These are phyloP conservation scores for Cercospora beticola DNA, from an alignment of 2,329 filamentous ascomycete genomes.

Conservation along the genomic window DNA sequence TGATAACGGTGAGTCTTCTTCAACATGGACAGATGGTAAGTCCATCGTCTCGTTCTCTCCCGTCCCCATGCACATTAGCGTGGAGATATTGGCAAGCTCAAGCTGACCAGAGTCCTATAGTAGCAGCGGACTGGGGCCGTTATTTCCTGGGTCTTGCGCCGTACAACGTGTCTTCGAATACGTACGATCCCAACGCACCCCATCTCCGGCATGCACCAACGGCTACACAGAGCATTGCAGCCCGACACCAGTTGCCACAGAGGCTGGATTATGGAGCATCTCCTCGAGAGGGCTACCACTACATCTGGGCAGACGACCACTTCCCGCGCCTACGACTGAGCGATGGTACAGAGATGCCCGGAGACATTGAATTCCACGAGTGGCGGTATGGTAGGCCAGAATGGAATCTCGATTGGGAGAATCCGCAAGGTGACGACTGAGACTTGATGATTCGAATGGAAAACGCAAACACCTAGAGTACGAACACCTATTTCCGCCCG, in stretches of 20 bases:
- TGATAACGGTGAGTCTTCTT: background rate
- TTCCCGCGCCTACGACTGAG: constrained; percentile 48
- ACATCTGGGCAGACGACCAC: constrained; percentile 43
- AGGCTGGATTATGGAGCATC: constrained; percentile 32
- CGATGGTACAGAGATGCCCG: constrained; percentile 51
- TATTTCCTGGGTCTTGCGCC: constrained; percentile 36
- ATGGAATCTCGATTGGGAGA: constrained; percentile 32
- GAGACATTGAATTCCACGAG: constrained; percentile 41
- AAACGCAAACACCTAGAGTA: background rate
- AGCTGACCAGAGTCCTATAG: background rate
- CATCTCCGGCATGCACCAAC: constrained; percentile 12
- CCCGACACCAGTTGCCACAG: constrained; percentile 24
- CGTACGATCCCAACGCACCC: constrained; percentile 20
- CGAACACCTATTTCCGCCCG: background rate
- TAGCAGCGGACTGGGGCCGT: constrained; percentile 29
- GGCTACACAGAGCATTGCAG: background rate
- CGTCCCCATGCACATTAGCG: background rate
- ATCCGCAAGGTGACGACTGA: background rate
- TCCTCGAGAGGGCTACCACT: constrained; percentile 38
- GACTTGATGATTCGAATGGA: background rate
- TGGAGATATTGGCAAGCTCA: background rate
- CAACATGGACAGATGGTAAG: constrained; percentile 17
- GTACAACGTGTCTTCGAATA: constrained; percentile 25
- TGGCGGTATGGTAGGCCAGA: constrained; percentile 37
- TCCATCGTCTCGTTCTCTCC: background rate